Conservation (phyloP, 345 rosid species). For the Physaria fendleri region DNA sequence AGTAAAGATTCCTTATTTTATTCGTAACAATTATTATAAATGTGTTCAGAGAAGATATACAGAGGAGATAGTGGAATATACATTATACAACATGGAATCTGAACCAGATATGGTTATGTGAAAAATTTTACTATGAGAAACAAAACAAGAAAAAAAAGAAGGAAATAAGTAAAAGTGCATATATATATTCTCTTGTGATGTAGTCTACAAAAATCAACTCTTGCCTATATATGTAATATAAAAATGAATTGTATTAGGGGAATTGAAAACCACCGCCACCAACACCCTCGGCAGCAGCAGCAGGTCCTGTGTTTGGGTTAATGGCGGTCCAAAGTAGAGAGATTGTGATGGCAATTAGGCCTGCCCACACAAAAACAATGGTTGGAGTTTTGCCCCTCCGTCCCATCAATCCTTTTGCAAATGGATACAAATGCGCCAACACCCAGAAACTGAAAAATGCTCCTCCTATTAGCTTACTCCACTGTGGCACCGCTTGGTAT, state of each 20-base stretch:
- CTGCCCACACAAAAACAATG: conserved; percentile 87
- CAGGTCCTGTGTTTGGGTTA: conserved; percentile 37
- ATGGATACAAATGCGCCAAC: conserved; percentile 85
- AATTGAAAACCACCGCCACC: conserved; percentile 52
- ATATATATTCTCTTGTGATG: background rate
- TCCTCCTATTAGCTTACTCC: conserved; percentile 92
- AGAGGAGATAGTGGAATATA: no score
- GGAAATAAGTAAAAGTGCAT: background rate
- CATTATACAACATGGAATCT: conserved; percentile 2
- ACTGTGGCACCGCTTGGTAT: conserved; percentile 53
- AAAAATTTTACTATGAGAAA: background rate
- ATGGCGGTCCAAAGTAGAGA: conserved; percentile 81
- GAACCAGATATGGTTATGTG: background rate
- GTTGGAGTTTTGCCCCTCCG: conserved; percentile 90
- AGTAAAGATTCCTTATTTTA: no score
- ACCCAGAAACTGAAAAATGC: conserved; percentile 97
- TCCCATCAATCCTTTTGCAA: conserved; percentile 97
- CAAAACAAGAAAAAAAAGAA: background rate
- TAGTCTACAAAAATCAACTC: conserved; percentile 19
- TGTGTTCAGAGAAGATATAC: no score
- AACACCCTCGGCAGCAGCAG: conserved; percentile 10
- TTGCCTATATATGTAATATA: background rate
- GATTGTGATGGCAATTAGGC: conserved; percentile 78
- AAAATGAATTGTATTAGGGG: conserved; percentile 38
- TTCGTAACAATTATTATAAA: no score